A percentile compares a stretch with the other conserved stretches of the same genome.
phyloP scores from a whole-genome alignment of 768 basidiomycete species.

The Hypholoma sublateritium region DNA sequence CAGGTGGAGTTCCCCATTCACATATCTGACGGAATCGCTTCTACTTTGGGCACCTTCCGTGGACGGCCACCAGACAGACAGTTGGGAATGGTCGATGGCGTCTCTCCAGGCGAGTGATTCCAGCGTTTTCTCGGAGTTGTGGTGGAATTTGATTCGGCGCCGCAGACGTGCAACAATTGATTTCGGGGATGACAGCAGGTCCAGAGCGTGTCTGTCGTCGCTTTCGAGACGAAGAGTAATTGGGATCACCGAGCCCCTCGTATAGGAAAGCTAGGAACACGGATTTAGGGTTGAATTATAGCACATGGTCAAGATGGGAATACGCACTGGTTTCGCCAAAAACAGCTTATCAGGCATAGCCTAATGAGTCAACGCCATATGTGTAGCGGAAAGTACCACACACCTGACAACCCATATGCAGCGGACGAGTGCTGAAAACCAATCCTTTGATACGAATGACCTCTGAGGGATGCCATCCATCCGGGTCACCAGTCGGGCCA shows the following conservation, averaged over 20 bases:
- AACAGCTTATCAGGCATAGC: slow-evolving; percentile 28
- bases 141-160: slow-evolving; percentile 17
- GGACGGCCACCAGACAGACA: slow-evolving; percentile 20
- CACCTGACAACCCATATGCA: slow-evolving; percentile 35
- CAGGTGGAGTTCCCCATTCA: slow-evolving; percentile 40
- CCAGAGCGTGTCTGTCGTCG: slow-evolving; percentile 32
- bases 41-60: slow-evolving; percentile 22
- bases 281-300: not conserved
- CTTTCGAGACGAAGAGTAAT: slow-evolving; percentile 31
- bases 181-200: slow-evolving; percentile 32
- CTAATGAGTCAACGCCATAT: not conserved
- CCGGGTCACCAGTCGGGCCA: slow-evolving; percentile 38
- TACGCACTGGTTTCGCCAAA: slow-evolving; percentile 39
- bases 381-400: slow-evolving; percentile 11
- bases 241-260: slow-evolving; percentile 41
- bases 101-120: slow-evolving; percentile 12
- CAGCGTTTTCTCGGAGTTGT: slow-evolving; percentile 9
- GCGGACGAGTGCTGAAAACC: slow-evolving; percentile 26
- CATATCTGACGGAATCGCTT: slow-evolving; percentile 22
- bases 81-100: slow-evolving; percentile 15
- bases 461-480: slow-evolving; percentile 36
- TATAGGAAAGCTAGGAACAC: slow-evolving; percentile 35
- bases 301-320: not conserved
- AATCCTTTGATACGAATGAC: slow-evolving; percentile 28
- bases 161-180: slow-evolving; percentile 30